Percentiles rank a stretch among this genome's conserved stretches.
These are phyloP conservation scores for Nitzschia palea DNA, from an alignment of 108 stramenopile genomes.

Conservation along the genomic window DNA sequence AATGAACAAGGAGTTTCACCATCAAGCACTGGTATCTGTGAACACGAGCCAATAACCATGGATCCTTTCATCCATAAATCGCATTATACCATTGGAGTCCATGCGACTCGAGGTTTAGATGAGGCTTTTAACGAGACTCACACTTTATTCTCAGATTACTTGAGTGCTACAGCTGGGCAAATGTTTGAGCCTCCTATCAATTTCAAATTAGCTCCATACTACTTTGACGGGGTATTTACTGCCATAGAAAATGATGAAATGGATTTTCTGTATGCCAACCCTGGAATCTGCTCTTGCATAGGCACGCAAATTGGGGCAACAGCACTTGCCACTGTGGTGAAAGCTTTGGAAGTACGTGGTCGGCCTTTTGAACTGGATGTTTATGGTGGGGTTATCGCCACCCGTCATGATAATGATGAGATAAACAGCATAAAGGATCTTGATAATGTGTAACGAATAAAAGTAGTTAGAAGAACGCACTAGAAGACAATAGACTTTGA, in stretches of 20 bases:
- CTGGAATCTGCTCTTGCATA: constrained; percentile 19
- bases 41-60: too few relatives aligned
- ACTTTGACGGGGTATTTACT: constrained; percentile 1
- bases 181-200: constrained; percentile 19
- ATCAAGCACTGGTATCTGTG: too few relatives aligned
- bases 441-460: too few relatives aligned
- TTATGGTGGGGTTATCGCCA: constrained; percentile 20
- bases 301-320: constrained; percentile 9
- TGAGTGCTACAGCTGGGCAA: constrained; percentile 17
- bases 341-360: background rate
- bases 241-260: constrained; percentile 12
- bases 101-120: constrained; percentile 33
- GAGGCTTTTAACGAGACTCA: constrained; percentile 24
- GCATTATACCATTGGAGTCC: constrained; percentile 33
- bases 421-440: constrained; percentile 24
- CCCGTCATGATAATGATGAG: constrained; percentile 10
- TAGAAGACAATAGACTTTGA: too few relatives aligned
- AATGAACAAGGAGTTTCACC: too few relatives aligned
- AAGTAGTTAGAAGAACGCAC: too few relatives aligned
- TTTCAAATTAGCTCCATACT: constrained; percentile 2
- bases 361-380: constrained; percentile 10
- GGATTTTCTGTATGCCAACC: constrained; percentile 26
- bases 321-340: constrained; percentile 5
- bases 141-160: constrained; percentile 9
- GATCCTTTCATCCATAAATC: constrained; percentile 15